Evolutionary conservation across 441 rosid genomes (phyloP).

Genomic region (Geranium incanum): DNA sequence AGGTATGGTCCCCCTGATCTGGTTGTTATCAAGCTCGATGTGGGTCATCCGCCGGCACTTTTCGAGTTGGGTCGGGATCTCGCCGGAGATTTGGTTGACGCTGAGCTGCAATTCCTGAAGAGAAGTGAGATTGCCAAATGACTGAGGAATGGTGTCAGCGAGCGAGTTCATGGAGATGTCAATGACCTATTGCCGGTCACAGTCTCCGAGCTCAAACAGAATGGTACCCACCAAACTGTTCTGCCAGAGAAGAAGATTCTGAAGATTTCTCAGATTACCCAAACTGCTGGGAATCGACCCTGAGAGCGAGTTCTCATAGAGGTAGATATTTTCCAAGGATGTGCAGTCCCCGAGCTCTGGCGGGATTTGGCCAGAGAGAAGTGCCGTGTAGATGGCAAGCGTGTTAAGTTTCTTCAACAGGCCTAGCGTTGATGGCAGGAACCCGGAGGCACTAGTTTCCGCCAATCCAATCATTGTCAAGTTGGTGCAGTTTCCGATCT

Average conservation of each 20-base stretch:
- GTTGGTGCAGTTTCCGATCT: constrained; percentile 37
- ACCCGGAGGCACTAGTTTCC: constrained; percentile 41
- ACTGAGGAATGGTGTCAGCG: constrained; percentile 36
- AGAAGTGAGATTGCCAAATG: constrained; percentile 32
- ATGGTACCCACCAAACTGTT: constrained; percentile 40
- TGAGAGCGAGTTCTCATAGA: constrained; percentile 37
- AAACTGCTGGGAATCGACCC: constrained; percentile 36
- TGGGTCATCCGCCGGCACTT: constrained; percentile 33
- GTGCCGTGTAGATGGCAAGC: constrained; percentile 37
- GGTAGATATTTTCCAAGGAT: constrained; percentile 36
- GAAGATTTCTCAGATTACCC: constrained; percentile 33
- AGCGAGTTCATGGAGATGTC: constrained; percentile 40
- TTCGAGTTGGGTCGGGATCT: constrained; percentile 33
- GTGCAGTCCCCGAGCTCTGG: constrained; percentile 41
- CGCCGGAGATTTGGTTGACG: constrained; percentile 42
- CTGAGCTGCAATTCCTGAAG: constrained; percentile 41
- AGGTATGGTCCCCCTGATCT: constrained; percentile 52
- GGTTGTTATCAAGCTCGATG: constrained; percentile 52
- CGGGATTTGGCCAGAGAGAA: constrained; percentile 41
- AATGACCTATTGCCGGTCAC: constrained; percentile 26
- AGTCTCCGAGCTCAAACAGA: constrained; percentile 39
- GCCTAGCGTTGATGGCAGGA: constrained; percentile 38
- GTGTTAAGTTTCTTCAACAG: constrained; percentile 36
- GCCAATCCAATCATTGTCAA: constrained; percentile 39
- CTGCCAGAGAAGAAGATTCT: constrained; percentile 36